These are phyloP conservation scores for Ramalina peruviana DNA, from an alignment of 495 filamentous ascomycete species.

Conservation along the genomic window DNA sequence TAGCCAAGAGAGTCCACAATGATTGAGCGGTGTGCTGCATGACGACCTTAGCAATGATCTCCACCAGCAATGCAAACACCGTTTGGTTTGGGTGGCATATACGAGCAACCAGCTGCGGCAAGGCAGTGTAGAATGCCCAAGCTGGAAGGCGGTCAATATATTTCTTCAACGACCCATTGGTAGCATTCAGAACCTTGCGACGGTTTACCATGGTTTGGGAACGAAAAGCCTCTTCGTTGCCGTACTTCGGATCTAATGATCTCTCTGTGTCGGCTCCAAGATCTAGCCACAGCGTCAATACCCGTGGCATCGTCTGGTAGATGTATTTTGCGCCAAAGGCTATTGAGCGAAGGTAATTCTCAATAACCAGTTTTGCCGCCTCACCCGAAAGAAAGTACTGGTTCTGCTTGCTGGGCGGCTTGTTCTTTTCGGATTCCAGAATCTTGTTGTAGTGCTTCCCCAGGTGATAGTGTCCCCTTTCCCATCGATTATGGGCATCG, in stretches of 20 bases:
- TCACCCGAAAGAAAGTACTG: slow-evolving; percentile 55
- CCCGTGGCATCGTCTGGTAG: slow-evolving; percentile 78
- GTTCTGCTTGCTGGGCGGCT: slow-evolving; percentile 52
- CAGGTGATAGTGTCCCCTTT: slow-evolving; percentile 93
- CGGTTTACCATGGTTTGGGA: slow-evolving; percentile 39
- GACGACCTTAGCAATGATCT: slow-evolving; percentile 72
- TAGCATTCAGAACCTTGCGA: slow-evolving; percentile 48
- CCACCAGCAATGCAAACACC: slow-evolving; percentile 59
- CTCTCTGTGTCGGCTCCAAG: slow-evolving; percentile 62
- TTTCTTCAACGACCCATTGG: slow-evolving; percentile 62
- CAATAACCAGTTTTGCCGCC: slow-evolving; percentile 73
- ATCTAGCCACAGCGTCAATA: slow-evolving; percentile 89
- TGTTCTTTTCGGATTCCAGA: slow-evolving; percentile 70
- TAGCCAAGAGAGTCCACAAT: slow-evolving; percentile 81
- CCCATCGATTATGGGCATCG: slow-evolving; percentile 54
- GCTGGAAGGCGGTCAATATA: slow-evolving; percentile 63
- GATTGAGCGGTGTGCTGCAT: slow-evolving; percentile 72
- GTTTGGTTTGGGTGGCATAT: slow-evolving; percentile 72
- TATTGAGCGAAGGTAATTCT: slow-evolving; percentile 81
- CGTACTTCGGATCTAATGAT: slow-evolving; percentile 50
- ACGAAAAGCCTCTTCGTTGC: slow-evolving; percentile 48
- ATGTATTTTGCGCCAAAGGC: slow-evolving; percentile 85
- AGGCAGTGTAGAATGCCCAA: slow-evolving; percentile 79
- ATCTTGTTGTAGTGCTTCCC: slow-evolving; percentile 97
- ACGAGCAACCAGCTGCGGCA: slow-evolving; percentile 82